phyloP scores from a whole-genome alignment of 2,329 filamentous ascomycete species.

The Bipolaris cookei region DNA sequence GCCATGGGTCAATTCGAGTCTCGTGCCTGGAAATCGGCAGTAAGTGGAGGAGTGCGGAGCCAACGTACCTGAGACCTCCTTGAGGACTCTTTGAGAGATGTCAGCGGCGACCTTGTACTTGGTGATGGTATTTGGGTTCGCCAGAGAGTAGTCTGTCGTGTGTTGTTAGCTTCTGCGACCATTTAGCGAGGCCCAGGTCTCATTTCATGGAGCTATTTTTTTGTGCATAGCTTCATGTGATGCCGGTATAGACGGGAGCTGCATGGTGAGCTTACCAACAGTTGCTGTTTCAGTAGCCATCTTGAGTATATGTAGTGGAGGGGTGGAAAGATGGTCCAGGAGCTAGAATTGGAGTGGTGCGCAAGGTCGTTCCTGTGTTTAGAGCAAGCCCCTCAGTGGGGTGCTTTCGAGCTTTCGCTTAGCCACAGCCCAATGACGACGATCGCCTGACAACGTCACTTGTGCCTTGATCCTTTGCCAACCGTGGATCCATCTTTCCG shows the following conservation, averaged over 20 bases:
- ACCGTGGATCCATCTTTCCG: slow-evolving; percentile 1
- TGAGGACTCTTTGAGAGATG: slow-evolving; percentile 95
- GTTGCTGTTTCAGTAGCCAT: slow-evolving; percentile 44
- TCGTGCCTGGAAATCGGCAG: slow-evolving; percentile 5
- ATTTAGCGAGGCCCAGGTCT: slow-evolving; percentile 18
- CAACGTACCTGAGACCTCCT: slow-evolving; percentile 70
- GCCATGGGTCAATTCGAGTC: slow-evolving; percentile 33
- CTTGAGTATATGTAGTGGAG: slow-evolving; percentile 32
- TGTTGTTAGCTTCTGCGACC: slow-evolving; percentile 36
- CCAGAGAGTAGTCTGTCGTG: slow-evolving; percentile 79
- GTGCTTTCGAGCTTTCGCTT: slow-evolving; percentile 31
- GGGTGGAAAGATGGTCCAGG: slow-evolving; percentile 29
- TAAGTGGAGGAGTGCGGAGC: slow-evolving; percentile 9
- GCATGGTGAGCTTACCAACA: slow-evolving; percentile 34
- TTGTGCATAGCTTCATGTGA: not conserved
- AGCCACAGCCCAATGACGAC: slow-evolving; percentile 41
- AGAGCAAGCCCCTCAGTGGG: slow-evolving; percentile 44
- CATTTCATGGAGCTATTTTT: slow-evolving; percentile 12
- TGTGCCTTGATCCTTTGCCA: slow-evolving; percentile 7
- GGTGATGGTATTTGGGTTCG: slow-evolving; percentile 92
- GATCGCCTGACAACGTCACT: slow-evolving; percentile 19
- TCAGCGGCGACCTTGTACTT: slow-evolving; percentile 98
- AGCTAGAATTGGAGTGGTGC: slow-evolving; percentile 33
- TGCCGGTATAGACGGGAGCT: not conserved
- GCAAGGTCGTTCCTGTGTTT: slow-evolving; percentile 39